Evolutionary conservation across 805 yeast genomes (phyloP), one percentile per base, ranked within the genome.

Genomic region (Wickerhamomyces alni): DNA sequence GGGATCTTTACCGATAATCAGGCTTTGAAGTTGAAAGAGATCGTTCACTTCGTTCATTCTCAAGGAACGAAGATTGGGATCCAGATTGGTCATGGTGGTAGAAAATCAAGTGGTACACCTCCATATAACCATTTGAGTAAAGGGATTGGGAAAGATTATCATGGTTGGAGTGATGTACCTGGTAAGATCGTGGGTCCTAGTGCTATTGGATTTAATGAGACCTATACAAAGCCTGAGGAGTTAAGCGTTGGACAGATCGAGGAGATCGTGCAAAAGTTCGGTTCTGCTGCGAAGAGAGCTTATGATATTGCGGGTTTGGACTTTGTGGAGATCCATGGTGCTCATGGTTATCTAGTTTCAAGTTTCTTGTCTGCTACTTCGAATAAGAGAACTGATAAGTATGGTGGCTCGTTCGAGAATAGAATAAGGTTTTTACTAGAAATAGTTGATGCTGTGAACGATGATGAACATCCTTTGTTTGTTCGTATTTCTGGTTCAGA

Each of bases 281-380:
- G 61, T 21, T 50, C 44, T 2, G 74, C 77, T 21, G 77, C 81
- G 1, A 60, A 65, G 41, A 66, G 69, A 44, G 75, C 85, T 2
- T 59, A 69, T 26, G 67, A 63, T 12, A 57, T 61, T 27, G 70
- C 77, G 8, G 77, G 80, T 1, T 68, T 74, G 42, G 85, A 80
- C 54, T 74, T 74, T 36, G 66, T 80, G 35, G 86, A 79, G 52
- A 62, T 81, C 37, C 86, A 81, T 51, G 71, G 66, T 22, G 87
- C 87, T 17, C 79, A 80, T 55, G 87, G 88, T 15, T 81, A 76
- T 53, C 55, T 82, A 42, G 48, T 75, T 30, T 67, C 70, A 58
- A 75, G 76, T 57, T 80, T 82, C 51, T 54, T 79, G 47, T 73
- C 75, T 33, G 65, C 68, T 12, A 49, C 59, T 8, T 61, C 68